These are phyloP conservation scores for Chlorophyllum brunneum DNA, from an alignment of 768 basidiomycete genomes.

Conservation along the genomic window DNA sequence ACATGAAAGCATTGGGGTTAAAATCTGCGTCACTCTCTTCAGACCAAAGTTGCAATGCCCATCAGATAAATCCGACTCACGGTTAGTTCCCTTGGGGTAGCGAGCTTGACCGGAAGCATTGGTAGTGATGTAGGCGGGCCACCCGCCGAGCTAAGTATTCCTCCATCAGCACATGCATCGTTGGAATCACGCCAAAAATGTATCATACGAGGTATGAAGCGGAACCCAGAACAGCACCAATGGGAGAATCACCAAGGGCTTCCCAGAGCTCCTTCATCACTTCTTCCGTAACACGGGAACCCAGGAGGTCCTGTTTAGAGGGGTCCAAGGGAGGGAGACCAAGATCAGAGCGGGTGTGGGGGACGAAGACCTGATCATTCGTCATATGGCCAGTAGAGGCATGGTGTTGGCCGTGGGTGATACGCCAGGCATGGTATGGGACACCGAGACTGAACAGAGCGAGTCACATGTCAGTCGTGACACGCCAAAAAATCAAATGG, in stretches of 20 bases:
- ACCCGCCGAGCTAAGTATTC: slow-evolving; percentile 62
- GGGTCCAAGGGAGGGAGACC: slow-evolving; percentile 65
- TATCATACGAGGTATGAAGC: slow-evolving; percentile 56
- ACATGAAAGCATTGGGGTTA: slow-evolving; percentile 73
- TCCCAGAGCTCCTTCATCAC: slow-evolving; percentile 76
- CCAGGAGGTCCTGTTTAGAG: slow-evolving; percentile 59
- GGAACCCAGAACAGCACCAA: slow-evolving; percentile 54
- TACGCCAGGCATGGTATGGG: slow-evolving; percentile 96
- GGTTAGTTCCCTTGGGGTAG: slow-evolving; percentile 79
- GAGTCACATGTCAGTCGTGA: slow-evolving; percentile 19
- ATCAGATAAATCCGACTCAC: slow-evolving; percentile 36
- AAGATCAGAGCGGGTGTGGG: slow-evolving; percentile 74
- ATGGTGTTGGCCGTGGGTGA: slow-evolving; percentile 93
- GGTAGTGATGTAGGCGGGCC: slow-evolving; percentile 75
- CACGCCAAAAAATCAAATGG: slow-evolving; percentile 16
- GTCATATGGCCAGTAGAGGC: slow-evolving; percentile 92
- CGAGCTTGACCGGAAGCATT: slow-evolving; percentile 85
- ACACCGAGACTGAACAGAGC: slow-evolving; percentile 68
- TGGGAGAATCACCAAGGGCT: slow-evolving; percentile 87
- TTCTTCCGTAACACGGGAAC: slow-evolving; percentile 61
- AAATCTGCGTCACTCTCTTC: slow-evolving; percentile 49
- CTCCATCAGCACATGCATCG: not conserved
- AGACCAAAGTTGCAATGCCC: not conserved
- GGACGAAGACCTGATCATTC: slow-evolving; percentile 95
- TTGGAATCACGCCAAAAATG: not conserved